Evolutionary conservation across 108 stramenopile species (phyloP).

Genomic region (Mayamaea pseudoterrestris): DNA sequence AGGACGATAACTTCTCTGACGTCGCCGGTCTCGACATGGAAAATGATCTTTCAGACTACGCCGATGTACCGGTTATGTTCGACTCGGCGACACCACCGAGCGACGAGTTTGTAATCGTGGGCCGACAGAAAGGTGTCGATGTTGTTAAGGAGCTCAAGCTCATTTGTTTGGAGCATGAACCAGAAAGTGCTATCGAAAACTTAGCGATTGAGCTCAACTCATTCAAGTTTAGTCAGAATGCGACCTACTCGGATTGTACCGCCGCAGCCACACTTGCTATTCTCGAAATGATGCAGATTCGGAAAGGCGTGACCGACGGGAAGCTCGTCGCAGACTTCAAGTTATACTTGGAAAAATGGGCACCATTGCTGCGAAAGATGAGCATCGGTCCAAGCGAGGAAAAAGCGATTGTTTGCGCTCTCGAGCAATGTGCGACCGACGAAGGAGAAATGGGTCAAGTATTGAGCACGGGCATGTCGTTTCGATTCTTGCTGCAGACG

Average conservation of each 20-base stretch:
- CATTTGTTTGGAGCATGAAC: conserved; percentile 80
- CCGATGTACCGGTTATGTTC: conserved; percentile 26
- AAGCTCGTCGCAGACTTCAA: conserved; percentile 54
- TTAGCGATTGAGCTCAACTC: conserved; percentile 84
- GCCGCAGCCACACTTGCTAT: conserved; percentile 62
- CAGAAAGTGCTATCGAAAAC: conserved; percentile 63
- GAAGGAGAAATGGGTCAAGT: conserved; percentile 27
- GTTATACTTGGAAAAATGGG: conserved; percentile 57
- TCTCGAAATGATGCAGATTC: conserved; percentile 49
- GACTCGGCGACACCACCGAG: conserved; percentile 13
- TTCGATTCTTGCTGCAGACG: conserved; percentile 75
- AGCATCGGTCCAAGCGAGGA: conserved; percentile 68
- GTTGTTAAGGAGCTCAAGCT: conserved; percentile 73
- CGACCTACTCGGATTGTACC: conserved; percentile 68
- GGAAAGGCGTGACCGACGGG: conserved; percentile 29
- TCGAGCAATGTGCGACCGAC: conserved; percentile 53
- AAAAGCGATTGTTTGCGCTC: conserved; percentile 48
- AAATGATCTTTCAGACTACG: conserved; percentile 27
- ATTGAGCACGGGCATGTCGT: conserved; percentile 41
- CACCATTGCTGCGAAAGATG: conserved; percentile 57
- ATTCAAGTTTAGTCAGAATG: conserved; percentile 88
- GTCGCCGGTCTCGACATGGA: conserved; percentile 18
- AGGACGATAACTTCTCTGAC: conserved; percentile 48
- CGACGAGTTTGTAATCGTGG: conserved; percentile 34
- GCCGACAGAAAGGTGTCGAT: conserved; percentile 80